A percentile compares a stretch with the other conserved stretches of the same genome.
Evolutionary conservation across 75 land plant genomes (phyloP).

Genomic region (Sequoiadendron giganteum): DNA sequence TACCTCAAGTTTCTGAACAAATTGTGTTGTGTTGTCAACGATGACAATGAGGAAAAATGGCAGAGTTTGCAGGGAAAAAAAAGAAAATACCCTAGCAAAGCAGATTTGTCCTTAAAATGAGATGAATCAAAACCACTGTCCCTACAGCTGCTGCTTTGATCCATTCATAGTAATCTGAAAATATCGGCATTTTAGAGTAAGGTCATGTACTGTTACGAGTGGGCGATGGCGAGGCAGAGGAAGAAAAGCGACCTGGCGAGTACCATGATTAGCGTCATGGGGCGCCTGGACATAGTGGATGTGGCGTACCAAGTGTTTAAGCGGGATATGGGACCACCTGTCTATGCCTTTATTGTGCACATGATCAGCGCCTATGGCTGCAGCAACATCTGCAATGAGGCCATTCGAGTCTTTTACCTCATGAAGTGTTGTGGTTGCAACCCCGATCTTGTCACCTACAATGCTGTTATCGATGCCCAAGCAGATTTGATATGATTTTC

Average conservation of each 20-base stretch:
- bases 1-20: no score
- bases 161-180: no score
- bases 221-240: slow-evolving; percentile 51
- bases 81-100: no score
- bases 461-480: slow-evolving; percentile 82
- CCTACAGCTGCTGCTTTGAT: no score
- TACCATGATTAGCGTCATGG: slow-evolving; percentile 74
- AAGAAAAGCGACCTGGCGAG: slow-evolving; percentile 56
- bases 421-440: slow-evolving; percentile 77
- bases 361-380: slow-evolving; percentile 88
- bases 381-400: slow-evolving; percentile 62
- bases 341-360: slow-evolving; percentile 76
- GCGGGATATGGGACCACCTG: slow-evolving; percentile 76
- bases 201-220: slow-evolving; percentile 66
- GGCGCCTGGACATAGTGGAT: slow-evolving; percentile 74
- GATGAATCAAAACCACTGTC: no score
- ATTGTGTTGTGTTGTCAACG: no score
- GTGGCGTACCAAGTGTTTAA: slow-evolving; percentile 68
- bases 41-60: no score
- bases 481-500: no score
- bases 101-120: no score
- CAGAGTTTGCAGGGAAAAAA: no score
- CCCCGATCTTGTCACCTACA: slow-evolving; percentile 86
- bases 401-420: slow-evolving; percentile 60
- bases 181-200: slow-evolving; percentile 3